Percentiles rank a stretch among this genome's conserved stretches.
phyloP scores from a whole-genome alignment of 345 rosid genomes.

The Salix brachista region DNA sequence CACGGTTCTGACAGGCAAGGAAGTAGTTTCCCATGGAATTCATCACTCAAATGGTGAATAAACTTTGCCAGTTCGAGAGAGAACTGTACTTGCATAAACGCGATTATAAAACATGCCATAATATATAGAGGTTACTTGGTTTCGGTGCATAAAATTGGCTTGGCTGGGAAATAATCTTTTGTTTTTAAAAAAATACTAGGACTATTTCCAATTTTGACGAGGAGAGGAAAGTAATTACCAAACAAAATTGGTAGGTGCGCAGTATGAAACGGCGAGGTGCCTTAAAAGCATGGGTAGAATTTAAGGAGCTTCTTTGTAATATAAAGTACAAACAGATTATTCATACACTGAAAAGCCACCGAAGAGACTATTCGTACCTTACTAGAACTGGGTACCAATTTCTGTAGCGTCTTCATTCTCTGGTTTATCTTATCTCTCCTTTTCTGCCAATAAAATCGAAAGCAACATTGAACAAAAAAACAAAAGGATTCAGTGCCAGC shows the following conservation, averaged over 20 bases:
- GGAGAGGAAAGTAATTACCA: neutral
- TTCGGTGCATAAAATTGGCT: neutral
- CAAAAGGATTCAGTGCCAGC: neutral
- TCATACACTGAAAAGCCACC: neutral
- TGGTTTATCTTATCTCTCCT: constrained; percentile 97
- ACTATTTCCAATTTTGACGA: neutral
- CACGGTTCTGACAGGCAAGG: too few species aligned
- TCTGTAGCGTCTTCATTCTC: constrained; percentile 95
- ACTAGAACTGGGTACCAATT: constrained; percentile 90
- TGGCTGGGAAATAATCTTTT: neutral
- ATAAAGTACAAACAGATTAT: neutral
- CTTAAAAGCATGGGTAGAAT: neutral
- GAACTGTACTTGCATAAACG: too few species aligned
- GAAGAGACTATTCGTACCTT: constrained; percentile 48
- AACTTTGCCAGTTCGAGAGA: too few species aligned
- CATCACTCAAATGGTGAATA: neutral
- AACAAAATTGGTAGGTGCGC: neutral
- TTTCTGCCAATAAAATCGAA: constrained; percentile 46
- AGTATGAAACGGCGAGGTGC: neutral
- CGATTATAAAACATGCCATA: too few species aligned
- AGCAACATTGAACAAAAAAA: neutral
- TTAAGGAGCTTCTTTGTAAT: neutral
- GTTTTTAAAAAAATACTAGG: neutral
- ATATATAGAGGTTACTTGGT: neutral
- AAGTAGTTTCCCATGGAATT: neutral